Conservation (phyloP, 1,139 yeast species). For the Trichomonascaceae sp. region DNA sequence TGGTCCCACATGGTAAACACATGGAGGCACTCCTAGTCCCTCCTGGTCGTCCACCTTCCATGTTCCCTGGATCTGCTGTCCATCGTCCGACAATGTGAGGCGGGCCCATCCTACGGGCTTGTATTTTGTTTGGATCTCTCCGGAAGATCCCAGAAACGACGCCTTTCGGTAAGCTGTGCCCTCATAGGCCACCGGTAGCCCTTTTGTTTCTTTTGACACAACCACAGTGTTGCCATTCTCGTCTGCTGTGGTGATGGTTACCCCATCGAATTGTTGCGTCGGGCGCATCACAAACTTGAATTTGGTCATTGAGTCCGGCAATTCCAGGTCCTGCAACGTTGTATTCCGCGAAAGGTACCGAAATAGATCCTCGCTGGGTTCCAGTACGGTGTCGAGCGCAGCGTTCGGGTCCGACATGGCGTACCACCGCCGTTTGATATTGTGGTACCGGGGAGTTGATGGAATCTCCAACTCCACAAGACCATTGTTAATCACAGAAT, state of each 20-base stretch:
- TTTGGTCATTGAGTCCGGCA: constrained; percentile 15
- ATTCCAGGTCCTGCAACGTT: constrained; percentile 11
- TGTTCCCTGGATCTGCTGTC: constrained; percentile 16
- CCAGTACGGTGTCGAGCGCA: constrained; percentile 1
- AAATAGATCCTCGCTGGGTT: constrained; percentile 14
- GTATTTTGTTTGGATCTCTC: constrained; percentile 10
- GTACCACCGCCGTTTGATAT: constrained; percentile 21
- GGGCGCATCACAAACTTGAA: constrained; percentile 20
- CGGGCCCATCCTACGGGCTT: constrained; percentile 25
- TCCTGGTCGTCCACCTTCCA: constrained; percentile 24
- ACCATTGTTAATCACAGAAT: too few species aligned
- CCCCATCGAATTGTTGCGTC: constrained; percentile 9
- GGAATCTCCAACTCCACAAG: constrained; percentile 17
- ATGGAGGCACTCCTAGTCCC: constrained; percentile 21
- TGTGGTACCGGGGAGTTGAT: constrained; percentile 14
- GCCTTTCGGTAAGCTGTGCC: constrained; percentile 21
- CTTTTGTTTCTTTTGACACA: too few species aligned
- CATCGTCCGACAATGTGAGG: constrained; percentile 13
- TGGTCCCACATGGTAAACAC: constrained; percentile 19
- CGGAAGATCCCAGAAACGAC: constrained; percentile 11
- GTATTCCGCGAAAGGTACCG: constrained; percentile 17
- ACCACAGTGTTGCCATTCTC: constrained; percentile 11
- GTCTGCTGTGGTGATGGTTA: constrained; percentile 9
- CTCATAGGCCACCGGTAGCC: constrained; percentile 12
- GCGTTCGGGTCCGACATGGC: constrained; percentile 21